These are phyloP conservation scores for Eimeria nieschulzi DNA, from an alignment of 169 alveolate species.

Conservation along the genomic window DNA sequence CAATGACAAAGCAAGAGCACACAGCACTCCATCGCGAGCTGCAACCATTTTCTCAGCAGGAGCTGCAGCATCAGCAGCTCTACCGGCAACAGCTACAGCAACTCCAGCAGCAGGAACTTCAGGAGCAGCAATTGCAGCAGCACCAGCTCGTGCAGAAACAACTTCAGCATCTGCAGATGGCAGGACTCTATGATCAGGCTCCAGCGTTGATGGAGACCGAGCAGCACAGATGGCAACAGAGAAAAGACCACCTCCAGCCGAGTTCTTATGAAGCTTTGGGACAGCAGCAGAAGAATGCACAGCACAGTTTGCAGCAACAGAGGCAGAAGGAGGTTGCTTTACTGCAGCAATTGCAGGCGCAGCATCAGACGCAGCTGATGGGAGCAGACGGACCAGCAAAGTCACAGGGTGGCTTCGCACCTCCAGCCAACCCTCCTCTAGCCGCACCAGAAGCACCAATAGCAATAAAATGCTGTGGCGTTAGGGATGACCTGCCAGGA, in stretches of 20 bases:
- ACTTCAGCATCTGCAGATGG: neutral
- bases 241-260: neutral
- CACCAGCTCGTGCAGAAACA: neutral
- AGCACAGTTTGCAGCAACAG: neutral
- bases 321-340: neutral
- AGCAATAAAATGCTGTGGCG: too few relatives aligned
- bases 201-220: neutral
- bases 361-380: too few relatives aligned
- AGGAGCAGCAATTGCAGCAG: conserved; percentile 30
- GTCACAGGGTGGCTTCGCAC: too few relatives aligned
- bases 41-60: neutral
- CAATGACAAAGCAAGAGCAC: too few relatives aligned
- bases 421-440: too few relatives aligned
- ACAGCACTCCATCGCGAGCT: neutral
- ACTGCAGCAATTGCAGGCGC: too few relatives aligned
- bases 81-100: neutral
- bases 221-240: neutral
- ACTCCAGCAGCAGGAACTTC: conserved; percentile 18
- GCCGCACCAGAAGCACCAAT: too few relatives aligned
- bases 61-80: neutral
- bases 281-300: neutral
- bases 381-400: too few relatives aligned
- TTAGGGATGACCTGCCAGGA: too few relatives aligned
- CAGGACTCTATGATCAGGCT: neutral
- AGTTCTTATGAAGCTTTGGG: neutral